Percentiles rank a stretch among this genome's conserved stretches.
These are phyloP conservation scores for Anacardium occidentale DNA, from an alignment of 345 rosid species.

Conservation along the genomic window DNA sequence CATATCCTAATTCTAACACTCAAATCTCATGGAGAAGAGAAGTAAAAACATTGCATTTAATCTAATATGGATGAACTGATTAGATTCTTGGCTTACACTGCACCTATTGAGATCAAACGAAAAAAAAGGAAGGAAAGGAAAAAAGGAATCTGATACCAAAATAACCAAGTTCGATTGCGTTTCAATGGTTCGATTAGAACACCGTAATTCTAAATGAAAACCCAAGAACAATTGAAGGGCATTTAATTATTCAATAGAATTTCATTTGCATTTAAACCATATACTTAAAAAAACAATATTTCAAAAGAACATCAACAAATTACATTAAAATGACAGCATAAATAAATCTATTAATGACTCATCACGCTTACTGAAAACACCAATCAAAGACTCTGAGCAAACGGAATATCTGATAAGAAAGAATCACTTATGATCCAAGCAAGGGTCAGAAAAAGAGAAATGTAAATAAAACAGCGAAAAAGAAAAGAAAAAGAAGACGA, in stretches of 20 bases:
- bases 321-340: constrained; percentile 8
- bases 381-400: constrained; percentile 16
- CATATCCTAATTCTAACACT: constrained; percentile 15
- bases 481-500: neutral
- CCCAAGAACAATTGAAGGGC: neutral
- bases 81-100: constrained; percentile 26
- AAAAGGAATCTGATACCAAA: constrained; percentile 24
- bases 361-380: constrained; percentile 5
- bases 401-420: constrained; percentile 25
- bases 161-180: constrained; percentile 9
- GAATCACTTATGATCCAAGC: constrained; percentile 81
- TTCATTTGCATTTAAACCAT: neutral
- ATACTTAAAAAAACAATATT: neutral
- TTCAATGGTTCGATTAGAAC: constrained; percentile 6
- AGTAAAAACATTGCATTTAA: constrained; percentile 17
- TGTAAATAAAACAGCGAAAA: constrained; percentile 13
- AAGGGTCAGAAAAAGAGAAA: constrained; percentile 47
- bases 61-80: constrained; percentile 2
- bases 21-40: constrained; percentile 20
- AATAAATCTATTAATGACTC: neutral
- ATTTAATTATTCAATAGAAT: constrained; percentile 21
- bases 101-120: constrained; percentile 14
- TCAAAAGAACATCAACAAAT: constrained; percentile 5
- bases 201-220: constrained; percentile 7
- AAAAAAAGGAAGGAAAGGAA: neutral